Evolutionary conservation across 164 flowering plant species (phyloP).

Genomic region (Piper betle): DNA sequence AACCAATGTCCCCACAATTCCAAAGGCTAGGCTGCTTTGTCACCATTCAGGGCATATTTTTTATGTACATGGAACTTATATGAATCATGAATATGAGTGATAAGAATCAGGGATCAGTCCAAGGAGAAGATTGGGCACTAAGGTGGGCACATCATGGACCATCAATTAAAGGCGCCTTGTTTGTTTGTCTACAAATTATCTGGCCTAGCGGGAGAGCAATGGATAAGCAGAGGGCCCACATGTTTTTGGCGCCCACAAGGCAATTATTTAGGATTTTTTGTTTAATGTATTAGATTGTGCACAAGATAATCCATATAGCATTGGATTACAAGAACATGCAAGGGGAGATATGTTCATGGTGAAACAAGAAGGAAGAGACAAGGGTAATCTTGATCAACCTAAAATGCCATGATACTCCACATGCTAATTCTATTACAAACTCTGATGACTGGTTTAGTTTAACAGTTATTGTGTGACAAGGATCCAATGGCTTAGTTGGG

Average conservation of each 20-base stretch:
- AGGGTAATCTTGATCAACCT: not conserved
- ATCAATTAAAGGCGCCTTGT: not conserved
- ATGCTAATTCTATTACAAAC: not conserved
- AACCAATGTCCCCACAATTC: too few relatives aligned
- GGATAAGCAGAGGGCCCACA: not conserved
- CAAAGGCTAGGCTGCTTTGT: too few relatives aligned
- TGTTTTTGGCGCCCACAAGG: not conserved
- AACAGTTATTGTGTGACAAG: not conserved
- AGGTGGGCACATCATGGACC: not conserved
- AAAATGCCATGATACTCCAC: not conserved
- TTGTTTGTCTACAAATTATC: not conserved
- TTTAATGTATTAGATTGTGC: too few relatives aligned
- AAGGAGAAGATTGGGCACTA: not conserved
- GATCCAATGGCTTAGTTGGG: not conserved
- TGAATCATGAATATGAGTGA: not conserved
- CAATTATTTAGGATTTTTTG: too few relatives aligned
- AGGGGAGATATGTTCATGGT: not conserved
- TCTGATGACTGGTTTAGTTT: not conserved
- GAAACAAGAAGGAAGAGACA: not conserved
- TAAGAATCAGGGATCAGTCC: not conserved
- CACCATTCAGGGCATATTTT: too few relatives aligned
- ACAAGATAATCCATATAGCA: too few relatives aligned
- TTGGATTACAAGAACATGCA: not conserved
- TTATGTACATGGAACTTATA: too few relatives aligned
- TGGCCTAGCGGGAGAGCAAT: not conserved